phyloP scores from a whole-genome alignment of 83 land plant genomes.

The Picea abies region DNA sequence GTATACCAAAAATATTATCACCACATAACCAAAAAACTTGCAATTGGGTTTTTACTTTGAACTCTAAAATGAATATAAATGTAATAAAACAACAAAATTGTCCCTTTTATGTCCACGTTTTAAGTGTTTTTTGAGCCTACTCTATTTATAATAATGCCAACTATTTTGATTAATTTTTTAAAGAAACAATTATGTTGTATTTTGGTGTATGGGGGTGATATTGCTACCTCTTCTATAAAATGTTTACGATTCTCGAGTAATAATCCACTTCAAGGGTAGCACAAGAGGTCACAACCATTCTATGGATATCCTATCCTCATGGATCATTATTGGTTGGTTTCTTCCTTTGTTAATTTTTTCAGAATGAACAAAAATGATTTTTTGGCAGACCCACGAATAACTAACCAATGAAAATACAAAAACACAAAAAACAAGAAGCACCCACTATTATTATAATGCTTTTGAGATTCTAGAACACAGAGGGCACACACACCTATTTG shows the following conservation, averaged over 20 bases:
- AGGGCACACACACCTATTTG: constrained; percentile 49
- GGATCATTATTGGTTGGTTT: constrained; percentile 26
- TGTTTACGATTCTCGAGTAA: constrained; percentile 60
- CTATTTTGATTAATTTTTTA: background rate
- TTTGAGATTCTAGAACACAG: background rate
- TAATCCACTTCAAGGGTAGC: constrained; percentile 36
- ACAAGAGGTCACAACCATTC: constrained; percentile 33
- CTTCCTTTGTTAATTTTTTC: background rate
- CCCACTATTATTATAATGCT: background rate
- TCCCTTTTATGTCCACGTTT: background rate
- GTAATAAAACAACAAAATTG: background rate
- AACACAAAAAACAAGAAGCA: too few species aligned
- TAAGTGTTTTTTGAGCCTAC: background rate
- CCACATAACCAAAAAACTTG: too few species aligned
- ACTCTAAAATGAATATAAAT: background rate
- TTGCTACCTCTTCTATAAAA: constrained; percentile 62
- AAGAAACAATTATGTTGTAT: background rate
- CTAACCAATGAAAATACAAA: too few species aligned
- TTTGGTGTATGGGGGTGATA: background rate
- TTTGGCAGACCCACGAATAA: background rate
- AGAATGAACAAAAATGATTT: background rate
- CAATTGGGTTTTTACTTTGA: too few species aligned
- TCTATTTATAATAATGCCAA: background rate
- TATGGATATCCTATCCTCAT: constrained; percentile 39
- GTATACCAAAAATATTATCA: too few species aligned